Percentiles rank a stretch among this genome's conserved stretches.
Evolutionary conservation across 306 rosid genomes (phyloP).

Genomic region (Pyrus betulifolia): DNA sequence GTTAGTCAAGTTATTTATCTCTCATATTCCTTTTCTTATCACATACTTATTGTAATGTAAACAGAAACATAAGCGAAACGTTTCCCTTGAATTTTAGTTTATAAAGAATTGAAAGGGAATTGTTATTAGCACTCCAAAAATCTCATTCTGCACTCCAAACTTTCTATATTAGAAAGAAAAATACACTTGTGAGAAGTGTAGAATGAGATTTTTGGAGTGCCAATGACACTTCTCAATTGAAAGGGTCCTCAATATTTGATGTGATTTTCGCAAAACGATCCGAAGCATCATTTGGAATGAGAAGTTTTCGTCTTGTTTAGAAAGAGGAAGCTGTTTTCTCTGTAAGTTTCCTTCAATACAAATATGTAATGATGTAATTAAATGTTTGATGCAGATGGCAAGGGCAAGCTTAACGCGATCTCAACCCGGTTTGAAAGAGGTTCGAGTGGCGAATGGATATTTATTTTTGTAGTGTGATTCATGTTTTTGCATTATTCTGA

Average conservation of each 20-base stretch:
- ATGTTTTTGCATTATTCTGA: slow-evolving; percentile 28
- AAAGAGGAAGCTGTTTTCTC: neutral
- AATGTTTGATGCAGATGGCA: slow-evolving; percentile 81
- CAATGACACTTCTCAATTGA: neutral
- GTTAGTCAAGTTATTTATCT: slow-evolving; percentile 31
- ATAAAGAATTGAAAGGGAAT: neutral
- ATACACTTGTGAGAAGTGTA: no score
- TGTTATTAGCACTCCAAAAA: no score
- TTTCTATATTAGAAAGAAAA: no score
- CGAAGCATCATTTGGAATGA: neutral
- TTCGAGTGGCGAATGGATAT: slow-evolving; percentile 3
- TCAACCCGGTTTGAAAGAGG: slow-evolving; percentile 52
- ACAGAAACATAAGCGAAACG: neutral
- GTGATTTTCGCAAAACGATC: neutral
- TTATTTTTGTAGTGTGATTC: slow-evolving; percentile 34
- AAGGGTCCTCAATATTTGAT: neutral
- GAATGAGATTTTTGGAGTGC: no score
- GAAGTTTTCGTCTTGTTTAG: neutral
- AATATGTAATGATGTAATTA: neutral
- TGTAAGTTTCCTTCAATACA: neutral
- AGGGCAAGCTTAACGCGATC: slow-evolving; percentile 79
- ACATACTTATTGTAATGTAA: neutral
- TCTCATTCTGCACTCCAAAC: no score
- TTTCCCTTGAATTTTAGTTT: neutral
- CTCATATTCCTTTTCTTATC: neutral